Evolutionary conservation across 805 yeast genomes (phyloP), one percentile per base, ranked within the genome.

Genomic region (Saturnispora kantuleensis): DNA sequence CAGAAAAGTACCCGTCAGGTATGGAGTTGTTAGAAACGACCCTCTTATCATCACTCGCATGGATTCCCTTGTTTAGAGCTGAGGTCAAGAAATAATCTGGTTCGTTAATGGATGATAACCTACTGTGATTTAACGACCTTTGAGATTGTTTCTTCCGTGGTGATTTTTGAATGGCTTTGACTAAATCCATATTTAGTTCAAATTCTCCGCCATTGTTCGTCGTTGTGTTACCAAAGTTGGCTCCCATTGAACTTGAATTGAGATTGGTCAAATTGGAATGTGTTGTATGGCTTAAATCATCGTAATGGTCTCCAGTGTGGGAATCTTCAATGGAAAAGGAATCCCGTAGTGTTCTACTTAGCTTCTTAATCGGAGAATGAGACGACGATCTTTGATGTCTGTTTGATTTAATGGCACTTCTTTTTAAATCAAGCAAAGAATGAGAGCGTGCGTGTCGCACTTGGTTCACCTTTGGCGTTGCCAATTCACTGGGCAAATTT

Each of bases 1-100:
- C 77, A 0, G 84, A 84, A 45, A 78, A 70, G 3, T 76, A 78
- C 10, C 70, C 76, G 35, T 78, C 68, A 1, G 84, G 84, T 33
- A 66, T 69, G 48, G 54, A 71, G 60, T 60, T 75, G 55, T 50
- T 45, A 16, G 58, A 50, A 8, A 41, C 21, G 7, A 39, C 44
- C 4, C 60, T 53, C 40, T 49, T 50, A 40, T 48, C 52, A 11
- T 32, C 44, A 28, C 31, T 28, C 10, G 17, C 30, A 29, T 7
- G 15, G 17, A 11, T n/a, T 10, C n/a, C 41, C 41, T 30, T 43
- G 33, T 15, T 30, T 47, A 21, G 17, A 34, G 9, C 33, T 41
- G 45, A 13, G 9, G 12, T 38, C 12, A 38, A 10, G 2, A 16
- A 32, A 38, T 34, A 16, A 29, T 32, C 28, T 42, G 41, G 41